These are phyloP conservation scores for Penicillium sp. DNA, from an alignment of 2,329 filamentous ascomycete species.

Conservation along the genomic window DNA sequence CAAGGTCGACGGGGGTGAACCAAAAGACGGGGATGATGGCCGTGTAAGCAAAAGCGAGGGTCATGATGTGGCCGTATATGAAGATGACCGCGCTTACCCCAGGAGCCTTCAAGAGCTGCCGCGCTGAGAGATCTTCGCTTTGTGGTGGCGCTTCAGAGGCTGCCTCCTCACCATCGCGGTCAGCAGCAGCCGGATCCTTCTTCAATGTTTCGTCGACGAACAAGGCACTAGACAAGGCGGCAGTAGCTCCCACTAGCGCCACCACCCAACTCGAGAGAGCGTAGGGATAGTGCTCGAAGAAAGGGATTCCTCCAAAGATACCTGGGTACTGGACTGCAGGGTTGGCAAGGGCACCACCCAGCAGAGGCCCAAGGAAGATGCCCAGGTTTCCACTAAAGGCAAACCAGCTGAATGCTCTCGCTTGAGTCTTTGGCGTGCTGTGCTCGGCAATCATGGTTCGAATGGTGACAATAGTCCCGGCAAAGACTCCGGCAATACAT, in stretches of 20 bases:
- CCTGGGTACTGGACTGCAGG: conserved; percentile 65
- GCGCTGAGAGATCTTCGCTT: conserved; percentile 18
- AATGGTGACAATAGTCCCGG: conserved; percentile 72
- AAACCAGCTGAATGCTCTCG: conserved; percentile 73
- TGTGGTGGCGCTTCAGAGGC: not conserved
- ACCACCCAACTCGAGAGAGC: conserved; percentile 63
- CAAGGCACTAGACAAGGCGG: conserved; percentile 50
- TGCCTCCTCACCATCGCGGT: not conserved
- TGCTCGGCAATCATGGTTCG: conserved; percentile 76
- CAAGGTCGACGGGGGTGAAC: conserved; percentile 52
- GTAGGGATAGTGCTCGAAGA: conserved; percentile 68
- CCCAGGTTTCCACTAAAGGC: conserved; percentile 74
- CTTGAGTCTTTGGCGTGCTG: conserved; percentile 69
- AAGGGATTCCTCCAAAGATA: conserved; percentile 56
- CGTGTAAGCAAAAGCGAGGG: conserved; percentile 65
- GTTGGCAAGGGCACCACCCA: conserved; percentile 66
- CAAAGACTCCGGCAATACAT: conserved; percentile 71
- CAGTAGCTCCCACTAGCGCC: conserved; percentile 55
- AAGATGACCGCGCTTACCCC: conserved; percentile 67
- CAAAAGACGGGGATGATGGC: conserved; percentile 44
- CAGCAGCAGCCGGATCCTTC: conserved; percentile 44
- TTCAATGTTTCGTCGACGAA: conserved; percentile 56
- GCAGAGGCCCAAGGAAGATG: conserved; percentile 68
- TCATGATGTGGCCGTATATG: conserved; percentile 65
- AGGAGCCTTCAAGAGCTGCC: conserved; percentile 60